Base-by-base conservation (phyloP, 371 early-diverging fungal species). In the Smittium mucronatum region DNA sequence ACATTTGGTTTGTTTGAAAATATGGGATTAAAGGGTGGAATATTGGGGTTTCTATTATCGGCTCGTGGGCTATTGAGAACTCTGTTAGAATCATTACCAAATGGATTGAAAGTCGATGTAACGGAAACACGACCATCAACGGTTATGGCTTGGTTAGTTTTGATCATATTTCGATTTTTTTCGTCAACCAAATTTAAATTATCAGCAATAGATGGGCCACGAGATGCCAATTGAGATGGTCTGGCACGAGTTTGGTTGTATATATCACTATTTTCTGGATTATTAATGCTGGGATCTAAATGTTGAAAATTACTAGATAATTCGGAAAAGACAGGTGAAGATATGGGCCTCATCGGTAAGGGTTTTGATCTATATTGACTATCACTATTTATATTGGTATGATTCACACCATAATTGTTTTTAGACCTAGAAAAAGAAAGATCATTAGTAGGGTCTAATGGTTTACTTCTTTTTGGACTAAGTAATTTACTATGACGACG, bases 401-500 rank as follows among this genome's bases (percentile, higher is more conserved):
- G 33, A 30, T 28, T 28, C 5, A 30, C 5, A 30, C n/a, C 26
- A 5, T 11, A 11, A 16, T 61, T 28, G 31, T 28, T 61, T 28
- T 5, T 5, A 5, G 63, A 61, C 5, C 26, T 28, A n/a, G 63
- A n/a, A 5, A 16, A 11, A 11, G 63, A 61, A 11, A 28, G n/a
- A 11, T n/a, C 21, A 21, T 21, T 47, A 21, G 21, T 11, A 47
- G 47, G 5, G 47, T 21, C 21, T 5, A 21, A 5, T 47, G 47
- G 21, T 21, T 47, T 47, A 21, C 47, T 47, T 47, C 47, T 47
- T 47, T 47, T 47, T 47, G 11, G 63, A 5, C 78, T 74, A 74
- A 79, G 76, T 69, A 79, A 73, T 34, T 77, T 78, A 32, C 78
- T 78, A 65, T 76, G 78, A n/a, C 80, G 79, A 11, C 78, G 77